These are phyloP conservation scores for Nepenthes gracilis DNA, from an alignment of 148 eudicot species.

Conservation along the genomic window DNA sequence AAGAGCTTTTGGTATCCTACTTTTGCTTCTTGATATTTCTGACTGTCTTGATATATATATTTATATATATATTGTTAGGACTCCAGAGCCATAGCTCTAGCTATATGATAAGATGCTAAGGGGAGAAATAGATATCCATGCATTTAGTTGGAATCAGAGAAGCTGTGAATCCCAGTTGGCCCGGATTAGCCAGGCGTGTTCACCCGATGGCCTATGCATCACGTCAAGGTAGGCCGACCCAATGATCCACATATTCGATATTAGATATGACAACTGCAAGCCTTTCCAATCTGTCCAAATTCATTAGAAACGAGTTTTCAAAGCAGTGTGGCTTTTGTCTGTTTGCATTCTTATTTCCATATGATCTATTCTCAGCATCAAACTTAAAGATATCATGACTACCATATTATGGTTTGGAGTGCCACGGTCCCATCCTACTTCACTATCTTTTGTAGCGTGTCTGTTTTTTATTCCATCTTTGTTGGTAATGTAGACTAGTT, in stretches of 20 bases:
- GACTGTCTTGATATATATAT: too few species aligned
- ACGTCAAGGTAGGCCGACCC: conserved; percentile 97
- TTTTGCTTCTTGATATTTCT: too few species aligned
- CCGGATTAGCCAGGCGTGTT: conserved; percentile 91
- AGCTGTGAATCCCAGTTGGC: conserved; percentile 92
- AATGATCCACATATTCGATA: conserved; percentile 76
- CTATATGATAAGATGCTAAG: conserved; percentile 67
- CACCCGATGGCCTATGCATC: conserved; percentile 84
- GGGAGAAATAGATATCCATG: conserved; percentile 51
- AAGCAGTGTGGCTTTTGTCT: conserved; percentile 71
- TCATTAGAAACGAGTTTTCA: conserved; percentile 91
- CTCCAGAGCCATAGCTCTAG: conserved; percentile 77
- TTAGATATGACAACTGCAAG: conserved; percentile 54
- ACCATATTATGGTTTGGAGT: too few species aligned
- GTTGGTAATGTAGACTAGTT: too few species aligned
- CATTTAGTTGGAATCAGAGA: conserved; percentile 85
- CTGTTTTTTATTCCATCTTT: too few species aligned
- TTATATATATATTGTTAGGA: conserved; percentile 28
- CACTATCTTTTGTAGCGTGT: too few species aligned
- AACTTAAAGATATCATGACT: conserved; percentile 41
- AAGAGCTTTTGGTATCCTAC: too few species aligned
- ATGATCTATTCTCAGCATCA: conserved; percentile 76
- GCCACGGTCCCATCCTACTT: too few species aligned
- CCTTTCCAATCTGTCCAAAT: conserved; percentile 80
- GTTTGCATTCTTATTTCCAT: conserved; percentile 72